These are phyloP conservation scores for Aspergillus japonicus DNA, from an alignment of 2,329 filamentous ascomycete genomes.

Conservation along the genomic window DNA sequence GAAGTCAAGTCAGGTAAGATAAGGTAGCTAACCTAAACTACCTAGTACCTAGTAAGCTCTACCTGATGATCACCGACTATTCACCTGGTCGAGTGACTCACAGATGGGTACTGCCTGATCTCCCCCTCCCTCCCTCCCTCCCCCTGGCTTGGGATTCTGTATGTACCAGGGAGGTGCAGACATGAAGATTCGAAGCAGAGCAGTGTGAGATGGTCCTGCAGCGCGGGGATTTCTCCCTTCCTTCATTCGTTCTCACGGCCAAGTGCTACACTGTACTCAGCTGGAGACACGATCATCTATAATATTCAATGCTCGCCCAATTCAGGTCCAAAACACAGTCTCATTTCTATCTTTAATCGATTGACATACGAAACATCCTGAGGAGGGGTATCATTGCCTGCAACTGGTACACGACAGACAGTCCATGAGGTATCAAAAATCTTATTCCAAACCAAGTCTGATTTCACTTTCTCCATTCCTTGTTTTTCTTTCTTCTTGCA, in stretches of 20 bases:
- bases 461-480: background rate
- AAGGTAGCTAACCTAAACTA: background rate
- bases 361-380: background rate
- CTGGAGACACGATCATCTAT: conserved; percentile 6
- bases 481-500: background rate
- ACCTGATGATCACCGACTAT: conserved; percentile 2
- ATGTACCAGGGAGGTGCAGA: background rate
- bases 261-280: conserved; percentile 2
- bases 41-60: background rate
- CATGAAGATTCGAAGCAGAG: background rate
- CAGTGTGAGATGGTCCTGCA: background rate
- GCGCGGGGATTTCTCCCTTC: background rate
- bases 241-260: background rate
- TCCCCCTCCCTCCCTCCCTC: background rate
- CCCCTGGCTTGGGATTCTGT: conserved; percentile 6
- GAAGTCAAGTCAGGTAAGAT: background rate
- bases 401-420: conserved; percentile 5
- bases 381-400: conserved; percentile 11
- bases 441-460: background rate
- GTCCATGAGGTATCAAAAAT: conserved; percentile 3
- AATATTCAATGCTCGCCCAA: background rate
- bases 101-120: conserved; percentile 10
- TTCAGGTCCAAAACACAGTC: background rate
- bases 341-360: background rate
- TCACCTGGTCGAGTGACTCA: conserved; percentile 7